A percentile compares a stretch with the other conserved stretches of the same genome.
Evolutionary conservation across 257 asterid genomes (phyloP).

Genomic region (Penstemon newberryi): DNA sequence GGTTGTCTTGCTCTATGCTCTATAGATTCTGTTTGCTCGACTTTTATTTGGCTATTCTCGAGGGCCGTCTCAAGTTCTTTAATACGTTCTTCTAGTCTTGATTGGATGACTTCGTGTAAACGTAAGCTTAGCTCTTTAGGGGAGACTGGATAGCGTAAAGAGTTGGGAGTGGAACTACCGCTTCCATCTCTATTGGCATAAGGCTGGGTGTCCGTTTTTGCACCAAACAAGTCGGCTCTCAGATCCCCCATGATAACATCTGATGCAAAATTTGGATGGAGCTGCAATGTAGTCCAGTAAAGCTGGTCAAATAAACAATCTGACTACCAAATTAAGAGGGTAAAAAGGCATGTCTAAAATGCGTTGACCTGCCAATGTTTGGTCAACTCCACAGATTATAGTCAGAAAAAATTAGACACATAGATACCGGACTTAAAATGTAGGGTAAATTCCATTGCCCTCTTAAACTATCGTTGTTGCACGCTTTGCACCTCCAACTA

Average conservation of each 20-base stretch:
- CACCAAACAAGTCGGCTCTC: conserved; percentile 42
- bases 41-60: conserved; percentile 57
- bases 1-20: conserved; percentile 28
- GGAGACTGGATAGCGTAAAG: conserved; percentile 62
- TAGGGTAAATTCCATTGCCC: too few relatives aligned
- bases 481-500: too few relatives aligned
- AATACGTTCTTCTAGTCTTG: conserved; percentile 69
- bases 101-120: conserved; percentile 78
- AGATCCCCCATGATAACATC: conserved; percentile 55
- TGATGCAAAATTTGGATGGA: conserved; percentile 46
- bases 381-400: too few relatives aligned
- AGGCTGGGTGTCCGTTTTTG: conserved; percentile 28
- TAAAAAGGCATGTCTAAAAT: not conserved
- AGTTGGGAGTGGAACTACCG: conserved; percentile 50
- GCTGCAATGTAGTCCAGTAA: conserved; percentile 45
- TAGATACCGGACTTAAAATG: too few relatives aligned
- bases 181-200: conserved; percentile 52
- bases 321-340: not conserved
- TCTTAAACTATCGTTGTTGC: too few relatives aligned
- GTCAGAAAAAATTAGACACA: too few relatives aligned
- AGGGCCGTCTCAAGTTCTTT: conserved; percentile 80
- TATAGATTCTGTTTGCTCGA: conserved; percentile 21
- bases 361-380: not conserved
- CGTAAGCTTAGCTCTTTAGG: conserved; percentile 80
- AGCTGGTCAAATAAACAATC: conserved; percentile 3